Evolutionary conservation across 345 rosid genomes (phyloP), one percentile per base, ranked within the genome.

Genomic region (Citrus trifoliata): DNA sequence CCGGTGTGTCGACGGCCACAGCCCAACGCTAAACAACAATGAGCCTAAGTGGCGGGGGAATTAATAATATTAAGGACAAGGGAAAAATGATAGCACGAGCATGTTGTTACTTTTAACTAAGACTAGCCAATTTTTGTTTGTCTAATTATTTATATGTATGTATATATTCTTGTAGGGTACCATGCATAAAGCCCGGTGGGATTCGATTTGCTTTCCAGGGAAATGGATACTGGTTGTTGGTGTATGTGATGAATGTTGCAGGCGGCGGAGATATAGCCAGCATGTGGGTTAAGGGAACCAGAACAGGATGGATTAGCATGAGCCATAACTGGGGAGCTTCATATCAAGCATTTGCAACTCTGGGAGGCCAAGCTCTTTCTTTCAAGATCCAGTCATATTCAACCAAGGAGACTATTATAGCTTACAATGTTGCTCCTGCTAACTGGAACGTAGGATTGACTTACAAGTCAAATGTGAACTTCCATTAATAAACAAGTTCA

Each of bases 291-390:
- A 91, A 88, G 77, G 98, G 98, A 32, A 92, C 88, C 85, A 84
- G 51, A 46, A 90, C 98, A 0, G 83, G 83, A 14, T 95, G 98
- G 98, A 90, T 95, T 4, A 65, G 82, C 77, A 95, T 93, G 98
- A 90, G 92, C 88, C 98, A 95, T 74, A 93, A 95, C 53, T 93
- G 98, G 97, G 97, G 98, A 59, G 98, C 98, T 72, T 89, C 98
- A 0, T 95, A 92, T 71, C 98, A 95, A 77, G 98, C 98, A 24
- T 93, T 95, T 67, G 88, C 98, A 33, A 79, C 88, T 42, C 88
- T 95, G 1, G 74, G 83, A 2, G 95, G 98, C 28, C 98, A 95
- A 74, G 8, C 98, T 66, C 82, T 93, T 35, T 95, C 98, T 51
- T 93, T 95, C 84, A 83, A 84, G 79, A 3, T 95, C 77, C 86